phyloP scores from a whole-genome alignment of 805 yeast genomes.

The Phaffomyces antillensis region DNA sequence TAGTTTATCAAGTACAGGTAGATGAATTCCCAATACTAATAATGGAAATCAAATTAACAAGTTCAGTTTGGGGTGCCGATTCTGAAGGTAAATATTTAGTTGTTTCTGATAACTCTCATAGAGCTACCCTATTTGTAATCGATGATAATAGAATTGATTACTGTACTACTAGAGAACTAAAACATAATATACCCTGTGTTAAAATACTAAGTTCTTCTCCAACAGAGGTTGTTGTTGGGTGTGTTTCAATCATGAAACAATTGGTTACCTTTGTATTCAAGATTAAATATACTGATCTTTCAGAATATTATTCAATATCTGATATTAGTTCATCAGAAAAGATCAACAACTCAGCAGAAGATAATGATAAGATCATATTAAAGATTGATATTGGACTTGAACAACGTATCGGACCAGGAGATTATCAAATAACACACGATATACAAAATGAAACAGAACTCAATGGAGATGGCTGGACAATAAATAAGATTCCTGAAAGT shows the following conservation, averaged over 20 bases:
- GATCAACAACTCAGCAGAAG: background rate
- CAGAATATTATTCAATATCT: background rate
- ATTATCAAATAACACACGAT: no score
- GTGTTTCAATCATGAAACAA: slow-evolving; percentile 40
- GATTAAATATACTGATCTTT: background rate
- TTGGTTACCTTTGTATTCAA: slow-evolving; percentile 14
- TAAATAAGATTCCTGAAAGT: no score
- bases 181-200: slow-evolving; percentile 53
- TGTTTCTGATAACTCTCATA: slow-evolving; percentile 48
- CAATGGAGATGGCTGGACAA: no score
- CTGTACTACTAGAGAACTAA: slow-evolving; percentile 34
- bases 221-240: slow-evolving; percentile 26
- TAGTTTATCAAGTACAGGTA: slow-evolving; percentile 30
- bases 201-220: slow-evolving; percentile 27
- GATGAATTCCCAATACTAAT: slow-evolving; percentile 23
- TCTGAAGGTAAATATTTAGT: slow-evolving; percentile 34
- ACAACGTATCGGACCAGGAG: no score
- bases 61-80: slow-evolving; percentile 62
- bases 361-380: no score
- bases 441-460: no score
- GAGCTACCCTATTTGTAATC: slow-evolving; percentile 34
- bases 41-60: slow-evolving; percentile 27
- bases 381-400: no score
- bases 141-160: slow-evolving; percentile 14
- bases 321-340: background rate